Evolutionary conservation across 106 monocot genomes (phyloP).

Genomic region (Dendrobium officinale): DNA sequence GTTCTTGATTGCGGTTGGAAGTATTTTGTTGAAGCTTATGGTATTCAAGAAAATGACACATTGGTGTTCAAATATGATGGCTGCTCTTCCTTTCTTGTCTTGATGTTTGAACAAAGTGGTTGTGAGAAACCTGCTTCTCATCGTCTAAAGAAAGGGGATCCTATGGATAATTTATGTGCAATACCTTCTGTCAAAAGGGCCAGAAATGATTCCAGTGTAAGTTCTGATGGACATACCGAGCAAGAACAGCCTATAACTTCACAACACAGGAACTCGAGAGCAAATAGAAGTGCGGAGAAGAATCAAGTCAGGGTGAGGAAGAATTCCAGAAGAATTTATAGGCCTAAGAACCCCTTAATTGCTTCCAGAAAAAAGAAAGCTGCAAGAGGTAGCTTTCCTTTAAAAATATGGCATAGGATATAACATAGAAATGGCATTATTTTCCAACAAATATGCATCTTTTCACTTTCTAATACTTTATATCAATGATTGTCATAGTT

Average conservation of each 20-base stretch:
- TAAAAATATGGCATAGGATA: neutral
- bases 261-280: neutral
- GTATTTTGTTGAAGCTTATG: conserved; percentile 23
- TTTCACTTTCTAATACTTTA: neutral
- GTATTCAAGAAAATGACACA: conserved; percentile 12
- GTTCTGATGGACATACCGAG: neutral
- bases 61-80: conserved; percentile 28
- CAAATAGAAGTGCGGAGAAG: neutral
- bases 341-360: neutral
- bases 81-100: conserved; percentile 19
- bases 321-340: neutral
- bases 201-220: too few relatives aligned
- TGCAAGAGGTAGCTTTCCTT: neutral
- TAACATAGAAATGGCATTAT: neutral
- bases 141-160: conserved; percentile 7
- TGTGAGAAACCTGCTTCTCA: conserved; percentile 26
- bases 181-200: neutral
- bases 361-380: neutral
- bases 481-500: neutral
- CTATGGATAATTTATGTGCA: conserved; percentile 9
- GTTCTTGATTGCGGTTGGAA: conserved; percentile 23
- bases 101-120: conserved; percentile 15
- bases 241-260: neutral
- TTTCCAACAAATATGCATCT: neutral
- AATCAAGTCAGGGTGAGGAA: neutral